Evolutionary conservation across 306 rosid species (phyloP).

Genomic region (Fragaria ananassa): DNA sequence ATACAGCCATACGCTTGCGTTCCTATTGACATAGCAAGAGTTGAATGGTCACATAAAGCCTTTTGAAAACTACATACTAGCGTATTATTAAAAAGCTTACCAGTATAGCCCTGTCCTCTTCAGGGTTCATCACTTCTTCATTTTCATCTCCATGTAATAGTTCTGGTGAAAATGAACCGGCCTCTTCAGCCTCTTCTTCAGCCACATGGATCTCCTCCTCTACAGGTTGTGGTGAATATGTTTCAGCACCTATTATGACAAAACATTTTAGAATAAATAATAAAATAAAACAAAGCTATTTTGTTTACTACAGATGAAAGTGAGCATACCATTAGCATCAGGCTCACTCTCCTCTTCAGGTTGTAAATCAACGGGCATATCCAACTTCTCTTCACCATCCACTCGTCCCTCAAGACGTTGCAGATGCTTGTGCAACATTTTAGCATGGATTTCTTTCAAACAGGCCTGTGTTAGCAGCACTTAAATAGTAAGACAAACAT

Average conservation of each 20-base stretch:
- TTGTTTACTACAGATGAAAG: neutral
- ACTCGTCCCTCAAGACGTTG: slow-evolving; percentile 61
- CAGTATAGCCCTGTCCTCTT: slow-evolving; percentile 84
- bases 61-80: slow-evolving; percentile 4
- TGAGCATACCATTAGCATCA: slow-evolving; percentile 42
- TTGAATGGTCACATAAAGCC: slow-evolving; percentile 3
- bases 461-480: slow-evolving; percentile 62
- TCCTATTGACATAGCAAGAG: slow-evolving; percentile 32
- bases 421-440: slow-evolving; percentile 75
- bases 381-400: slow-evolving; percentile 51
- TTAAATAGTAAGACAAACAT: slow-evolving; percentile 17
- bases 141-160: slow-evolving; percentile 77
- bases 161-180: slow-evolving; percentile 86
- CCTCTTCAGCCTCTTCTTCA: slow-evolving; percentile 44
- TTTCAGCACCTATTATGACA: slow-evolving; percentile 37
- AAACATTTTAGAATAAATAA: neutral
- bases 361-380: slow-evolving; percentile 31
- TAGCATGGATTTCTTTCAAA: slow-evolving; percentile 84
- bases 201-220: slow-evolving; percentile 42
- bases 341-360: slow-evolving; percentile 45
- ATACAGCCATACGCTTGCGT: slow-evolving; percentile 62
- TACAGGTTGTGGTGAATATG: slow-evolving; percentile 67
- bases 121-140: slow-evolving; percentile 88
- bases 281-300: neutral
- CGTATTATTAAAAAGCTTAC: slow-evolving; percentile 24